Conservation (phyloP, 768 basidiomycete species). For the Filobasidium wieringae region DNA sequence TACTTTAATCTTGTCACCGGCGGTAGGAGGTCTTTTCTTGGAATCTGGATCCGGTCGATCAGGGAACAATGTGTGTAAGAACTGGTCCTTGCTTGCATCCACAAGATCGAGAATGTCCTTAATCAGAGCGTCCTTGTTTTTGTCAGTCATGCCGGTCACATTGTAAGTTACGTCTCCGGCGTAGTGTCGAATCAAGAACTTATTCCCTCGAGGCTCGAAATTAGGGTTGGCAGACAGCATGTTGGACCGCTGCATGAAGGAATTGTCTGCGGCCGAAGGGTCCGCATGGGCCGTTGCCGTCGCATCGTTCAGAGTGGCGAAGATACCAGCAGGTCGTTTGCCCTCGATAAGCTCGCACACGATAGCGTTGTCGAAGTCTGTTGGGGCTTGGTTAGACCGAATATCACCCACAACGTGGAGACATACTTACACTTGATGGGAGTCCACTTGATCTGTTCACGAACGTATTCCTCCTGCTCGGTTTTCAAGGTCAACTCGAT, state of each 20-base stretch:
- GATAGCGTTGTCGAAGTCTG: constrained; percentile 45
- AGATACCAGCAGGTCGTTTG: constrained; percentile 87
- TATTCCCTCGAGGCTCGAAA: constrained; percentile 84
- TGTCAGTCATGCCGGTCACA: constrained; percentile 95
- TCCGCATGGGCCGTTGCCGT: constrained; percentile 98
- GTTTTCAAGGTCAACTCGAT: constrained; percentile 97
- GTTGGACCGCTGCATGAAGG: constrained; percentile 83
- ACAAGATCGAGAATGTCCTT: constrained; percentile 90
- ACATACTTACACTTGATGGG: constrained; percentile 70
- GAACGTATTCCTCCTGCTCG: constrained; percentile 97
- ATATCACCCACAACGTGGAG: neutral
- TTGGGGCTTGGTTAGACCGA: neutral
- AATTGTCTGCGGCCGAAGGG: constrained; percentile 87
- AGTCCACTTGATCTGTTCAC: constrained; percentile 98
- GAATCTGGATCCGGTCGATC: constrained; percentile 90
- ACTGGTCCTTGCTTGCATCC: constrained; percentile 63
- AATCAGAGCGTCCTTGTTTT: constrained; percentile 95
- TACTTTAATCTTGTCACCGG: constrained; percentile 94
- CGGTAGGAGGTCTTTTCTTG: constrained; percentile 96
- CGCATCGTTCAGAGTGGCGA: constrained; percentile 96
- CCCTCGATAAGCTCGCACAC: constrained; percentile 98
- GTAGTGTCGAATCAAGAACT: constrained; percentile 92
- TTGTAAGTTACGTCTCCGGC: constrained; percentile 99
- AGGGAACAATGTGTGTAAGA: constrained; percentile 78
- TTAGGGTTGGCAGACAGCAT: constrained; percentile 73